Percentiles rank a stretch among this genome's conserved stretches.
Conservation (phyloP, 2,329 filamentous ascomycete species). For the Gnomoniopsis sp. region DNA sequence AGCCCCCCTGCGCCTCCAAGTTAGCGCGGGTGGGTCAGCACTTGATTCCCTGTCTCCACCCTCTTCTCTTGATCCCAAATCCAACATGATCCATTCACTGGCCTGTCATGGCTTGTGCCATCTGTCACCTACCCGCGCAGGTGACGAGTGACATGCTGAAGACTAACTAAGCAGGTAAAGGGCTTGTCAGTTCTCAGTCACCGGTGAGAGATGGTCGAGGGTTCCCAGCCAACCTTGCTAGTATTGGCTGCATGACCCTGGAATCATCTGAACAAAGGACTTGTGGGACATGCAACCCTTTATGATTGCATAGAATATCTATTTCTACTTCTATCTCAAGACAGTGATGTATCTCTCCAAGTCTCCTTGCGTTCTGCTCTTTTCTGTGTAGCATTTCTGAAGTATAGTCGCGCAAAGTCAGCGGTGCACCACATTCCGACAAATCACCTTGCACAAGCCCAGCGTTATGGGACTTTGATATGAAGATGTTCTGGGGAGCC, state of each 20-base stretch:
- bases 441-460: too few species aligned
- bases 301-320: too few species aligned
- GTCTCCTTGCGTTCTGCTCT: not conserved
- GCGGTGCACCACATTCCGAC: too few species aligned
- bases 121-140: not conserved
- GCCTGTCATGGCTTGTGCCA: not conserved
- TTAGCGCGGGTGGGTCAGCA: too few species aligned
- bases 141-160: constrained; percentile 1
- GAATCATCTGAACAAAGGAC: constrained; percentile 10
- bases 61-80: not conserved
- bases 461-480: not conserved
- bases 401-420: too few species aligned
- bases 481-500: not conserved
- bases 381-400: not conserved
- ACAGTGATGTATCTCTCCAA: not conserved
- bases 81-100: not conserved
- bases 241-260: constrained; percentile 16
- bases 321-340: not conserved
- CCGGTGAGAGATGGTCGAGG: constrained; percentile 9
- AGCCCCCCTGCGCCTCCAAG: not conserved
- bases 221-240: not conserved
- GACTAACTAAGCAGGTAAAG: not conserved
- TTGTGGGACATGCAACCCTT: too few species aligned
- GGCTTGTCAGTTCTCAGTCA: constrained; percentile 8
- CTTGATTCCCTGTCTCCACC: not conserved